phyloP scores from a whole-genome alignment of 2,329 filamentous ascomycete genomes.

The Seiridium unicorne region DNA sequence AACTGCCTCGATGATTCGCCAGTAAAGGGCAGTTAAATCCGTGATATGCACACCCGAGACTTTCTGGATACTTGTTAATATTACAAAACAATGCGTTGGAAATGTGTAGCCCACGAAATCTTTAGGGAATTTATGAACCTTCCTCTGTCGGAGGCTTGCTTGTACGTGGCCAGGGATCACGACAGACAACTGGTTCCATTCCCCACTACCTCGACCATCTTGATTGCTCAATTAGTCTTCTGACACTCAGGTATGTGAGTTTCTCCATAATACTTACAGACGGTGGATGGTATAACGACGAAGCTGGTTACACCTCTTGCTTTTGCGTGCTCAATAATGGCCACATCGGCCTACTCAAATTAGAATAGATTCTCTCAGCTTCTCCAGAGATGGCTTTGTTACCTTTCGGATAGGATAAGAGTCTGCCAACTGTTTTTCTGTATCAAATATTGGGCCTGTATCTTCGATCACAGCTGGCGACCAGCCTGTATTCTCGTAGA shows the following conservation, averaged over 20 bases:
- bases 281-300: constrained; percentile 24
- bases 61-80: constrained; percentile 11
- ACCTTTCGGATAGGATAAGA: constrained; percentile 27
- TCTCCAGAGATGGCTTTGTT: not conserved
- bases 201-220: constrained; percentile 33
- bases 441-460: constrained; percentile 24
- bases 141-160: constrained; percentile 23
- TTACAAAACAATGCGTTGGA: not conserved
- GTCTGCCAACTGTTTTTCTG: constrained; percentile 25
- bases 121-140: constrained; percentile 30
- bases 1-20: constrained; percentile 25
- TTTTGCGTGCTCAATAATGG: constrained; percentile 26
- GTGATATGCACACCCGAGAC: constrained; percentile 26
- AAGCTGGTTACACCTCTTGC: constrained; percentile 25
- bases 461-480: constrained; percentile 28
- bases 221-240: not conserved
- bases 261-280: constrained; percentile 22
- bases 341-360: constrained; percentile 23
- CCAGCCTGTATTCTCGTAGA: constrained; percentile 28
- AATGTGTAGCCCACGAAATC: constrained; percentile 24
- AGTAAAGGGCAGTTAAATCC: constrained; percentile 29
- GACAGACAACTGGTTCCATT: constrained; percentile 31
- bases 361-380: not conserved
- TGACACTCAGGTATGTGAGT: too few relatives aligned
- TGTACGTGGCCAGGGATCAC: constrained; percentile 28